phyloP scores from a whole-genome alignment of 768 basidiomycete species.

The Termitomyces heimii region DNA sequence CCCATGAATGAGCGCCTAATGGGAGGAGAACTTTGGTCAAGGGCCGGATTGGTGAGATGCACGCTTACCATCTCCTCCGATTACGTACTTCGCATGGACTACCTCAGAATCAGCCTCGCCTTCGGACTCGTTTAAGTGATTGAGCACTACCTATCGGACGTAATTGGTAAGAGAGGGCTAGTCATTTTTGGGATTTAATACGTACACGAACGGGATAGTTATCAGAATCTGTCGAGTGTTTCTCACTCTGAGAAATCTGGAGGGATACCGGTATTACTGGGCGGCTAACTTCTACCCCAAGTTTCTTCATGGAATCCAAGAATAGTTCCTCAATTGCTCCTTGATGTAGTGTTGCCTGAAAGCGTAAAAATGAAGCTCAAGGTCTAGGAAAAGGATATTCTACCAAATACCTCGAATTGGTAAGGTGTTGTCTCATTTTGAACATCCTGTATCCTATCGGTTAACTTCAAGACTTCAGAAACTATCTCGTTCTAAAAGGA shows the following conservation, averaged over 20 bases:
- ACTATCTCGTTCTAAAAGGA: background rate
- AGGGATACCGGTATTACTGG: constrained; percentile 45
- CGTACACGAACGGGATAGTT: constrained; percentile 32
- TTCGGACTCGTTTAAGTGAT: constrained; percentile 30
- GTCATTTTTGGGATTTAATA: background rate
- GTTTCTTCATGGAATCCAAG: constrained; percentile 43
- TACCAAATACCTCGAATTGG: constrained; percentile 54
- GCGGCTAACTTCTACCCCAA: constrained; percentile 44
- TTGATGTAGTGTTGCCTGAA: constrained; percentile 56
- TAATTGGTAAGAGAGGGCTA: background rate
- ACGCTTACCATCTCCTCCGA: constrained; percentile 67
- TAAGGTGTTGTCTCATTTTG: constrained; percentile 58
- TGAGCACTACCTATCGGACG: constrained; percentile 34
- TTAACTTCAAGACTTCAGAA: constrained; percentile 34
- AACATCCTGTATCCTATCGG: constrained; percentile 57
- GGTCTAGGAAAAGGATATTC: background rate
- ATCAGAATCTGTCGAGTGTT: constrained; percentile 34
- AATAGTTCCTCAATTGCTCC: constrained; percentile 59
- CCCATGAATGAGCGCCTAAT: constrained; percentile 79
- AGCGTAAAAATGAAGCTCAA: background rate
- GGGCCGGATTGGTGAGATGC: background rate
- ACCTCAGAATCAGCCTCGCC: constrained; percentile 26
- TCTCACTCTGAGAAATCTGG: constrained; percentile 34
- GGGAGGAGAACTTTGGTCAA: background rate
- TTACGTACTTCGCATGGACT: constrained; percentile 66